phyloP scores from a whole-genome alignment of 805 yeast genomes.

The Pichia occidentalis region DNA sequence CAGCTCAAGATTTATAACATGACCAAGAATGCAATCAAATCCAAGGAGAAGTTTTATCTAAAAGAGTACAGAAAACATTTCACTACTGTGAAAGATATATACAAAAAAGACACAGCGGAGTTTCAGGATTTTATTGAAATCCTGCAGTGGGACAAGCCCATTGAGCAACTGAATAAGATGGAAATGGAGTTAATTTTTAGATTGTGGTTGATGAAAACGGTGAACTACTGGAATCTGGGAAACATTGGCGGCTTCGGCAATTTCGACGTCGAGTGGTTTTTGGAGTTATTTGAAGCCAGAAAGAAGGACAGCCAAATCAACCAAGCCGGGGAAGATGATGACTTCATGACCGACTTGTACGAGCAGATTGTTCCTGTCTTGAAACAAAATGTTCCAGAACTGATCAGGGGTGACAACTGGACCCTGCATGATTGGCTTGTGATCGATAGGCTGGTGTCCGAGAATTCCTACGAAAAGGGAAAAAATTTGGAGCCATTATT shows the following conservation, averaged over 20 bases:
- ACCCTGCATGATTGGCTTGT: conserved; percentile 15
- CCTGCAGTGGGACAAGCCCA: conserved; percentile 5
- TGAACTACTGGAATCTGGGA: conserved; percentile 8
- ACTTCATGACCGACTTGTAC: conserved; percentile 11
- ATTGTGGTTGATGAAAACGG: conserved; percentile 19
- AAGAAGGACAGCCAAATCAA: neutral
- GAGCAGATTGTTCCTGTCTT: conserved; percentile 5
- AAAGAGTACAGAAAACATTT: conserved; percentile 24
- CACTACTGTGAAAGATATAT: conserved; percentile 23
- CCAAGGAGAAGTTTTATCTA: conserved; percentile 36
- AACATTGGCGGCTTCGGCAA: neutral
- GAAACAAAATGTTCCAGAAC: conserved; percentile 1
- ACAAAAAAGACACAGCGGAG: conserved; percentile 17
- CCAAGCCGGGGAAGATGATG: conserved; percentile 2
- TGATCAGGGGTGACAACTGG: conserved; percentile 15
- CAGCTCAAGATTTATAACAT: conserved; percentile 35
- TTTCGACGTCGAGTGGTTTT: conserved; percentile 14
- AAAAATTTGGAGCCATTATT: conserved; percentile 21
- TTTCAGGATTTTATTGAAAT: conserved; percentile 13
- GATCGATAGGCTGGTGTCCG: conserved; percentile 12
- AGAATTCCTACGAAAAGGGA: conserved; percentile 25
- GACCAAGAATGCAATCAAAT: conserved; percentile 36
- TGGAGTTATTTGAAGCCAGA: conserved; percentile 12
- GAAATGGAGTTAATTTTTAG: conserved; percentile 21
- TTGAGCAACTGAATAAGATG: conserved; percentile 12